Evolutionary conservation across 2,329 filamentous ascomycete genomes (phyloP), one percentile per base, ranked within the genome.

Genomic region (Botrytis paeoniae): DNA sequence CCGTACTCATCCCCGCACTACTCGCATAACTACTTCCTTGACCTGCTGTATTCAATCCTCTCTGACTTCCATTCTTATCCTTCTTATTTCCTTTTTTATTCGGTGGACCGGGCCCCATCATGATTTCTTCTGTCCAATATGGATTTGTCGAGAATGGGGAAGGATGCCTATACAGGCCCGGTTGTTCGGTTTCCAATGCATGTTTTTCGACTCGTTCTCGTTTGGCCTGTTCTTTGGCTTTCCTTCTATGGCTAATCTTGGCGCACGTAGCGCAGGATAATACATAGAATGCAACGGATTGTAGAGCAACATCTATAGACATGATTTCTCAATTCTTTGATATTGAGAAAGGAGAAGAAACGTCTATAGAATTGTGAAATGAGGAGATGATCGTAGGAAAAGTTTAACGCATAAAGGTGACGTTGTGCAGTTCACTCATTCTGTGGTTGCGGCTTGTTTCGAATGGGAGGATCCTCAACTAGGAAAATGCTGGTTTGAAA

Each of bases 91-190:
- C 83, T 81, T 91, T 87, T 79, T 78, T 90, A 78, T 91, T 91
- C 45, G 90, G 91, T 51, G 92, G 87, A 4, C 89, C 89, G 3
- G 95, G 95, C 0, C 95, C 95, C 83, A 95, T 87, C 75, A 86
- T 86, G 76, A 98, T 97, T 82, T 98, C 95, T 80, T 96, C 92
- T 45, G 88, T 85, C 95, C 95, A 98, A 83, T 93, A 93, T 20
- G 92, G 91, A 79, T 98, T 98, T 41, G 94, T 97, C 79, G 91
- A 91, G 78, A 94, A 96, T 1, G 94, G 93, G 62, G 90, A 89
- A 2, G 92, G 94, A 79, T 98, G 94, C 69, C 89, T 87, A 81
- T 97, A 96, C 18, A 89, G 82, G 59, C 88, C 89, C 0, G 93
- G 93, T 80, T 94, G 89, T 76, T 94, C 89, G 71, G 87, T 87